phyloP scores from a whole-genome alignment of 2,329 filamentous ascomycete species.

The Graphilbum sp. region DNA sequence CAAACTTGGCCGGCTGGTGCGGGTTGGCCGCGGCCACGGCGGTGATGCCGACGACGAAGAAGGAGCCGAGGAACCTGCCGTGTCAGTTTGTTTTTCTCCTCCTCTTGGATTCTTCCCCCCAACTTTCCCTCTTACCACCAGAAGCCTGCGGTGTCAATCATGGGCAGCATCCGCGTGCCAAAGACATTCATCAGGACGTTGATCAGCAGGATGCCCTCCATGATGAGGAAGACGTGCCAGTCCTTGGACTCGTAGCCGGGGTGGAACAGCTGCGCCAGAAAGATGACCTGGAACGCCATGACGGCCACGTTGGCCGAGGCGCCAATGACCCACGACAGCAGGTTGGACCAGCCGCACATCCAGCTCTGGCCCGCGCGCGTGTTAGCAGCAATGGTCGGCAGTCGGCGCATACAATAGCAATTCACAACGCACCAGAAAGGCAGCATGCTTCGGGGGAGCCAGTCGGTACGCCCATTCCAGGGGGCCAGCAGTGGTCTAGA shows the following conservation, averaged over 20 bases:
- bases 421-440: background rate
- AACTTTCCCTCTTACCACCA: background rate
- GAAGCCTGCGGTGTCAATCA: background rate
- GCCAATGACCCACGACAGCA: background rate
- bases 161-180: background rate
- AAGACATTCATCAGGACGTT: background rate
- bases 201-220: background rate
- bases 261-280: background rate
- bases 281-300: background rate
- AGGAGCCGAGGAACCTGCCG: background rate
- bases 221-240: background rate
- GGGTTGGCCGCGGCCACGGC: background rate
- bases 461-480: background rate
- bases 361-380: no score
- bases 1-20: background rate
- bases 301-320: background rate
- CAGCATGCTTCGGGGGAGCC: background rate
- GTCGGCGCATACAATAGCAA: no score
- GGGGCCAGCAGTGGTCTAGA: background rate
- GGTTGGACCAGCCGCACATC: background rate
- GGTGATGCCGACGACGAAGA: background rate
- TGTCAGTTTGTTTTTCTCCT: no score
- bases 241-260: background rate
- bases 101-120: no score
- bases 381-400: no score